Evolutionary conservation across 2,329 filamentous ascomycete genomes (phyloP), one percentile per base, ranked within the genome.

Genomic region (Anisogramma anomala): DNA sequence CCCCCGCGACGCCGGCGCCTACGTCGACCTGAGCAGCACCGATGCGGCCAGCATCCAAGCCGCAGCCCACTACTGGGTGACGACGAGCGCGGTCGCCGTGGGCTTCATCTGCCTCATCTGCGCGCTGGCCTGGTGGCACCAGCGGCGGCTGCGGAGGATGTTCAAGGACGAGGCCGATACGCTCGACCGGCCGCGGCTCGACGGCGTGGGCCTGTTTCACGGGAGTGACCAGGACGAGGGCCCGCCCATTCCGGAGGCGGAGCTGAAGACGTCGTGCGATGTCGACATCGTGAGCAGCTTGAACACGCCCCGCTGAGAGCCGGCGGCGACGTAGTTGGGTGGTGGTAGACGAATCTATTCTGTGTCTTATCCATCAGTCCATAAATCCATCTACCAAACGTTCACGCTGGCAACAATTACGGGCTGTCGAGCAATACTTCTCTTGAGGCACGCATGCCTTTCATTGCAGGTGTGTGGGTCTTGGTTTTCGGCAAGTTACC

Each of bases 121-220:
- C 17, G 48, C 53, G 10, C 45, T 58, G 19, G 54, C 53, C 7
- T 58, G 55, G 57, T 59, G 55, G 56, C 56, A 59, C 28, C 55
- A 58, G 40, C 48, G 54, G 6, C 46, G 54, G n/a, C 41, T 58
- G 31, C 46, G 55, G n/a, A 55, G 52, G 20, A 37, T 54, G 7
- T 58, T 57, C 39, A 43, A 48, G 5, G 53, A 53, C 6, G 52
- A 57, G 39, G 56, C 55, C 8, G 49, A 57, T 6, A n/a, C 53
- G 51, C 19, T 22, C 56, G 20, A 19, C 14, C 38, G 27, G 19
- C 31, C 33, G 3, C 32, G 30, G 6, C 15, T 40, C 13, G 38
- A 40, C 13, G 38, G 7, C 11, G 8, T 27, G 26, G 26, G 26
- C 11, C 7, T 27, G 9, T 10, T 27, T 27, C 7, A 27, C 9